Percentiles rank a stretch among this genome's conserved stretches.
Conservation (phyloP, 2,329 filamentous ascomycete genomes). For the Aureobasidium sp. region DNA sequence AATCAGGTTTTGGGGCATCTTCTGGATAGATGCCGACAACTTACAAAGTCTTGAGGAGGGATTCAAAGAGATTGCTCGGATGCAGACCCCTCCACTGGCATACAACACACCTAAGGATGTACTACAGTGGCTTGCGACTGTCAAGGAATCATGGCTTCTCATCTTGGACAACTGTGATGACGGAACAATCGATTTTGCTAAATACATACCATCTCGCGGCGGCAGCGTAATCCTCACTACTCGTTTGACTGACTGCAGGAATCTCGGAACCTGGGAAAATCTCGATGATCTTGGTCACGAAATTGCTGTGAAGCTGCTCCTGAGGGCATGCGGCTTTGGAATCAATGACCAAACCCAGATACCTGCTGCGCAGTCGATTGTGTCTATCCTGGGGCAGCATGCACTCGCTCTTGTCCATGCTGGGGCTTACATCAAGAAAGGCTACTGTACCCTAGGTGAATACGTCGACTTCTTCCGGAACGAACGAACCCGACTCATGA, state of each 20-base stretch:
- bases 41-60: constrained; percentile 20
- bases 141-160: constrained; percentile 21
- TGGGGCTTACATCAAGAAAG: constrained; percentile 25
- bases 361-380: background rate
- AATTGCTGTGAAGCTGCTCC: background rate
- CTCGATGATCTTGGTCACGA: constrained; percentile 18
- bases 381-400: constrained; percentile 18
- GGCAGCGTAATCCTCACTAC: constrained; percentile 23
- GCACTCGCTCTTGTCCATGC: constrained; percentile 26
- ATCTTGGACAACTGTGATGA: constrained; percentile 26
- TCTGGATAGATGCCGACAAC: constrained; percentile 28
- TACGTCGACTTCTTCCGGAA: constrained; percentile 23
- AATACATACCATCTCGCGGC: constrained; percentile 20
- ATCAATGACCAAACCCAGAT: background rate
- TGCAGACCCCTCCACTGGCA: background rate
- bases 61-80: constrained; percentile 23
- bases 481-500: constrained; percentile 26
- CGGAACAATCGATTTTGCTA: constrained; percentile 15
- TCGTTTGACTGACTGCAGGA: constrained; percentile 19
- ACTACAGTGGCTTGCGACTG: constrained; percentile 18
- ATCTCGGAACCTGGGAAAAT: constrained; percentile 18
- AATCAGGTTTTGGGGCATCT: constrained; percentile 26
- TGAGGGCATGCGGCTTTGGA: background rate
- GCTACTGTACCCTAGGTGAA: constrained; percentile 22
- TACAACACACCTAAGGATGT: constrained; percentile 17